A percentile compares a stretch with the other conserved stretches of the same genome.
Evolutionary conservation across 139 green algal species (phyloP).

Genomic region (Ettlia oleoabundans): DNA sequence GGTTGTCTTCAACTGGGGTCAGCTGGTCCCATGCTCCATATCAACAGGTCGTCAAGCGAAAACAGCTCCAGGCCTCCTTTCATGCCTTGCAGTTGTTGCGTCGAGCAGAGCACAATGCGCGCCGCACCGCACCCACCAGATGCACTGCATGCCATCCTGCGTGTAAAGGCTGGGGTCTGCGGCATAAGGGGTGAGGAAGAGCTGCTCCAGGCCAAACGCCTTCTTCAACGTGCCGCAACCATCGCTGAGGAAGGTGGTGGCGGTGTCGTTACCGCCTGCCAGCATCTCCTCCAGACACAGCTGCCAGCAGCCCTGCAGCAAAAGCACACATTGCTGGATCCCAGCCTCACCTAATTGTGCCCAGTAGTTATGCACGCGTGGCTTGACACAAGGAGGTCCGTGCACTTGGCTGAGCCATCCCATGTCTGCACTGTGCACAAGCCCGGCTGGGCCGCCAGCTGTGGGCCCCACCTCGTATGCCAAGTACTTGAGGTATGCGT

Average conservation of each 20-base stretch:
- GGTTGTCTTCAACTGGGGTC: background rate
- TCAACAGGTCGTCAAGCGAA: no score
- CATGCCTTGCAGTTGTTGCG: background rate
- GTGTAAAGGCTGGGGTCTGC: conserved; percentile 32
- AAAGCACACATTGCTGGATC: background rate
- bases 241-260: conserved; percentile 48
- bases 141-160: conserved; percentile 35
- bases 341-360: background rate
- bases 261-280: background rate
- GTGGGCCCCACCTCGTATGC: conserved; percentile 57
- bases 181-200: conserved; percentile 50
- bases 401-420: no score
- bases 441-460: no score
- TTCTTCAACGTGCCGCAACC: conserved; percentile 45
- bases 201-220: conserved; percentile 44
- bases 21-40: background rate
- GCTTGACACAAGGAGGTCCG: no score
- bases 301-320: conserved; percentile 51
- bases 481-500: conserved; percentile 60
- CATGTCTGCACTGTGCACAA: no score
- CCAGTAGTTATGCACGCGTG: background rate
- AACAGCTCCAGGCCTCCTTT: background rate
- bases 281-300: conserved; percentile 52
- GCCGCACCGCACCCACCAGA: background rate
- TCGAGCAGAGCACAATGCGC: background rate